phyloP scores from a whole-genome alignment of 352 stramenopile species.

The Phytopythium oedochilum region DNA sequence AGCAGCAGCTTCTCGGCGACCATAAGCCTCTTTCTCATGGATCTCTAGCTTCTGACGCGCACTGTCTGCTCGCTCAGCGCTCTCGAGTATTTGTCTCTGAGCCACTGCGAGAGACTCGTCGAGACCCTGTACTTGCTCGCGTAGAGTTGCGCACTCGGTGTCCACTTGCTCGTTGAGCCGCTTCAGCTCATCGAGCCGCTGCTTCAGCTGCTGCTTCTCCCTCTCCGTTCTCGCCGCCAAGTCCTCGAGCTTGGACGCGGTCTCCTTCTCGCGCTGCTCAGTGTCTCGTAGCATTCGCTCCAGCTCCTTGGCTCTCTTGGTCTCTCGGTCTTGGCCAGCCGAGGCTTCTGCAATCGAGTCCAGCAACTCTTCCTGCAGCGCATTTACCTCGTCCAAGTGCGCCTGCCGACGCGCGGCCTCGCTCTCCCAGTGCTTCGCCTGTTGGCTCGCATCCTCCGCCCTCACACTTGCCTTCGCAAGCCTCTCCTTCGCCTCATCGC shows the following conservation, averaged over 20 bases:
- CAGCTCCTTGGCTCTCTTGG: slow-evolving; percentile 21
- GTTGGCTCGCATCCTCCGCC: slow-evolving; percentile 13
- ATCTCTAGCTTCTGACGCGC: not conserved
- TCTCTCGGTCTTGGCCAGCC: slow-evolving; percentile 17
- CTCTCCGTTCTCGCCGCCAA: slow-evolving; percentile 5
- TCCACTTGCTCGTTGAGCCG: slow-evolving; percentile 5
- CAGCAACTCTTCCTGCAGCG: slow-evolving; percentile 66
- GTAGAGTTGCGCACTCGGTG: slow-evolving; percentile 4
- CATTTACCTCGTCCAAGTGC: slow-evolving; percentile 57
- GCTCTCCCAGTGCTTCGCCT: slow-evolving; percentile 10
- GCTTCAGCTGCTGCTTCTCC: slow-evolving; percentile 5
- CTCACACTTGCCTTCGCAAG: slow-evolving; percentile 10
- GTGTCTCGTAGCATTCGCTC: slow-evolving; percentile 14
- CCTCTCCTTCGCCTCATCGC: slow-evolving; percentile 11
- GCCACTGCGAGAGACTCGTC: not conserved
- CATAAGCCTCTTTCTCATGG: not conserved
- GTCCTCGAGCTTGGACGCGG: slow-evolving; percentile 11
- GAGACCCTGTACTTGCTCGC: not conserved
- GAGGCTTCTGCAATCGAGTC: slow-evolving; percentile 48
- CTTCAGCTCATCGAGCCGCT: slow-evolving; percentile 7
- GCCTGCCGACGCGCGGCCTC: slow-evolving; percentile 17
- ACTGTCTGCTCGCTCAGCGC: not conserved
- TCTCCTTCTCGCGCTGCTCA: slow-evolving; percentile 5
- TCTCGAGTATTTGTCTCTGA: not conserved
- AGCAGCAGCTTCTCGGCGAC: not conserved